These are phyloP conservation scores for Phytophthora litchii DNA, from an alignment of 352 stramenopile species.

Conservation along the genomic window DNA sequence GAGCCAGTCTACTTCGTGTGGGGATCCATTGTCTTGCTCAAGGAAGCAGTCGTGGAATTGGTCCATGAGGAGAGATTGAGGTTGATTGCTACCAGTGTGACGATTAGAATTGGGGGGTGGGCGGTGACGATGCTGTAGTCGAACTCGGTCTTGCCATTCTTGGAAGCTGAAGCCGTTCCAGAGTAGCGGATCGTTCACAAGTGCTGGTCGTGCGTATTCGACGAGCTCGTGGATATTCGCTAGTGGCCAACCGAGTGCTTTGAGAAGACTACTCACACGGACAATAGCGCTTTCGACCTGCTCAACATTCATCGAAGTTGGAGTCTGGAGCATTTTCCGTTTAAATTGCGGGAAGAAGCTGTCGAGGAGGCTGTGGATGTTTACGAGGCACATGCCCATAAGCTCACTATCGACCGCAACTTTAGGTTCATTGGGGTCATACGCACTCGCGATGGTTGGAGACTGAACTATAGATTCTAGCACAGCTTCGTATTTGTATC, in stretches of 20 bases:
- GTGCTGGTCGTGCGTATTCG: slow-evolving; percentile 22
- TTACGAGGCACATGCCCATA: slow-evolving; percentile 65
- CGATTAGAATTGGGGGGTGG: neutral
- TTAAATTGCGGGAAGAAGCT: slow-evolving; percentile 37
- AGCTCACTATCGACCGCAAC: slow-evolving; percentile 43
- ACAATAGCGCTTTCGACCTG: slow-evolving; percentile 13
- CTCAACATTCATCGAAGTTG: slow-evolving; percentile 3
- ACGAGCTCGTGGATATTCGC: slow-evolving; percentile 39
- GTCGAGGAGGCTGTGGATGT: slow-evolving; percentile 68
- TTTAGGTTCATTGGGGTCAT: slow-evolving; percentile 20
- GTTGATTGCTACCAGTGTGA: neutral
- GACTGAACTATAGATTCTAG: slow-evolving; percentile 24
- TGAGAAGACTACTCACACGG: slow-evolving; percentile 40
- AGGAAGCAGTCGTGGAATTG: slow-evolving; percentile 9
- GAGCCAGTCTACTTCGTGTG: slow-evolving; percentile 32
- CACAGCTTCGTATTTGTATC: slow-evolving; percentile 29
- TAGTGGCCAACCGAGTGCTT: slow-evolving; percentile 50
- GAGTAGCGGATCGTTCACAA: slow-evolving; percentile 35
- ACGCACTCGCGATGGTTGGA: slow-evolving; percentile 23
- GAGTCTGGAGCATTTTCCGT: slow-evolving; percentile 11
- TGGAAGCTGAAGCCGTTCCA: slow-evolving; percentile 49
- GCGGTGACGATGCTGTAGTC: neutral
- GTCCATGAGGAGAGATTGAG: neutral
- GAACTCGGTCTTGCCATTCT: slow-evolving; percentile 44
- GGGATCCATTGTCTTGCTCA: slow-evolving; percentile 21